Percentiles rank a stretch among this genome's conserved stretches.
These are phyloP conservation scores for Rhododendron ferrugineum DNA, from an alignment of 148 eudicot genomes.

Conservation along the genomic window DNA sequence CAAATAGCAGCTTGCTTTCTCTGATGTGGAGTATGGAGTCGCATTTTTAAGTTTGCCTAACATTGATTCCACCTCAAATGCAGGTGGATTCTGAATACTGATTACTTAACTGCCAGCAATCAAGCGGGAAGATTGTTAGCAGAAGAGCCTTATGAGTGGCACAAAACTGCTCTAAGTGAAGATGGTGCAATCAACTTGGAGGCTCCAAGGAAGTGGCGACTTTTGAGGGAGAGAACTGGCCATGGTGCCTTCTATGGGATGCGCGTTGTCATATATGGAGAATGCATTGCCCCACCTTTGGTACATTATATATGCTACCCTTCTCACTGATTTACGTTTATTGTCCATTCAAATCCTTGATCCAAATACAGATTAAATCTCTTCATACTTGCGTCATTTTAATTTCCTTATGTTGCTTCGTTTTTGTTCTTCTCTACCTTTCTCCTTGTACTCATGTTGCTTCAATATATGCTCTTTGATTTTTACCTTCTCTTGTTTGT, in stretches of 20 bases:
- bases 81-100: conserved; percentile 97
- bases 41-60: background rate
- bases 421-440: background rate
- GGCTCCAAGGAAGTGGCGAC: conserved; percentile 99
- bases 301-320: conserved; percentile 28
- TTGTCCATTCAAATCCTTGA: background rate
- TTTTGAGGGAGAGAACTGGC: conserved; percentile 77
- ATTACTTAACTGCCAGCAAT: conserved; percentile 66
- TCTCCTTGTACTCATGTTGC: background rate
- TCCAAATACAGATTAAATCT: background rate
- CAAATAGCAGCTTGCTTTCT: background rate
- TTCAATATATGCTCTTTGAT: background rate
- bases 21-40: background rate
- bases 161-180: conserved; percentile 70
- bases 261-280: conserved; percentile 79
- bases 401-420: background rate
- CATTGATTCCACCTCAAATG: conserved; percentile 16
- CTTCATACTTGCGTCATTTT: background rate
- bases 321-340: background rate
- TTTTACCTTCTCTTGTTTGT: background rate
- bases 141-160: conserved; percentile 97
- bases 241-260: conserved; percentile 93
- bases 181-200: conserved; percentile 81
- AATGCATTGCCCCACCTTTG: conserved; percentile 91
- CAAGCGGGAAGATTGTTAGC: conserved; percentile 74